A percentile compares a stretch with the other conserved stretches of the same genome.
Evolutionary conservation across 345 rosid genomes (phyloP).

Genomic region (Passiflora organensis): DNA sequence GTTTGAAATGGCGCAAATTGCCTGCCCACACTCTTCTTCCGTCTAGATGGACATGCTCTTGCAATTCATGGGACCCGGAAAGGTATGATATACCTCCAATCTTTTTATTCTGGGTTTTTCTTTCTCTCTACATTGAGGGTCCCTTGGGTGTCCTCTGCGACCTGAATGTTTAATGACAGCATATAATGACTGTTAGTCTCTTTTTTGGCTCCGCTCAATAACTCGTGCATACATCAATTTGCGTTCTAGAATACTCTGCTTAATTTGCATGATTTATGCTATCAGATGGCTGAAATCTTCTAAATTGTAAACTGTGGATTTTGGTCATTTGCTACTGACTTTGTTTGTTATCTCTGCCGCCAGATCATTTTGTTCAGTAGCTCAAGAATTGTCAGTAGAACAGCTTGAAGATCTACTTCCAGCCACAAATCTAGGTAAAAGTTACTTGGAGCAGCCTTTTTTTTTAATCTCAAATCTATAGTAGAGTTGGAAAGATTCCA

Average conservation of each 20-base stretch:
- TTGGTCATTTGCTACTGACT: not conserved
- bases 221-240: not conserved
- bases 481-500: no score
- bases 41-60: conserved; percentile 59
- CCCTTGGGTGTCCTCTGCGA: not conserved
- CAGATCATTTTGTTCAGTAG: conserved; percentile 57
- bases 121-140: not conserved
- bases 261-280: not conserved
- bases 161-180: not conserved
- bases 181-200: not conserved
- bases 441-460: conserved; percentile 8
- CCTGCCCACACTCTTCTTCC: conserved; percentile 62
- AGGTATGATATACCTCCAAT: conserved; percentile 33
- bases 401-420: conserved; percentile 55
- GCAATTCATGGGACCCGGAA: conserved; percentile 61
- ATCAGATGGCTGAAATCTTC: not conserved
- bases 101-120: not conserved
- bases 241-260: no score
- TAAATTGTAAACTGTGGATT: not conserved
- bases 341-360: not conserved
- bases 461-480: no score
- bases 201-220: not conserved
- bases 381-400: conserved; percentile 49
- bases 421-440: conserved; percentile 42
- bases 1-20: conserved; percentile 68